Evolutionary conservation across 2,329 filamentous ascomycete species (phyloP).

Genomic region (Sclerotinia borealis): DNA sequence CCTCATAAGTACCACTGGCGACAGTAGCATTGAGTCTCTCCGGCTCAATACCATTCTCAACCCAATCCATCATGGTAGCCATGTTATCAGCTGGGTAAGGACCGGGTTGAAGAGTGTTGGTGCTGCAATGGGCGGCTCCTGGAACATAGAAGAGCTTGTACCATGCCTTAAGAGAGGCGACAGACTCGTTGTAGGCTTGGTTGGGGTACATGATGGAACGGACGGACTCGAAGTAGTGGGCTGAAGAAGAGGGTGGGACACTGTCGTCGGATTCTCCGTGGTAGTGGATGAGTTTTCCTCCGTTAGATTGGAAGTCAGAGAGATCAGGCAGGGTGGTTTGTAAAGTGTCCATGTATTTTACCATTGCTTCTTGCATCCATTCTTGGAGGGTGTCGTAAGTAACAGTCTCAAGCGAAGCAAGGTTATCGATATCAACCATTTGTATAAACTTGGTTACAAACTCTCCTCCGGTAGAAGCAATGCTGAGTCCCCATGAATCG

Average conservation of each 20-base stretch:
- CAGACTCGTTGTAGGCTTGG: slow-evolving; percentile 34
- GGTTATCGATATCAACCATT: slow-evolving; percentile 36
- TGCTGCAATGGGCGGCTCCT: slow-evolving; percentile 46
- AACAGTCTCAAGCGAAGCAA: slow-evolving; percentile 40
- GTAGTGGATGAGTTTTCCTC: slow-evolving; percentile 52
- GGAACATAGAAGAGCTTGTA: slow-evolving; percentile 51
- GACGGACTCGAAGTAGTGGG: slow-evolving; percentile 51
- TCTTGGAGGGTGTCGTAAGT: slow-evolving; percentile 51
- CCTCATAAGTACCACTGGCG: slow-evolving; percentile 26
- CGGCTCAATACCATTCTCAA: slow-evolving; percentile 49
- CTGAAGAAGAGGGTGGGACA: slow-evolving; percentile 47
- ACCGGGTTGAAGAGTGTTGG: slow-evolving; percentile 39
- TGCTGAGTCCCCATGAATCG: slow-evolving; percentile 31
- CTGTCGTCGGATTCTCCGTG: slow-evolving; percentile 51
- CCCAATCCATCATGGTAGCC: slow-evolving; percentile 62
- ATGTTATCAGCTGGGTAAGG: slow-evolving; percentile 50
- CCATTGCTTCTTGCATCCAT: slow-evolving; percentile 46
- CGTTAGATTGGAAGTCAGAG: slow-evolving; percentile 41
- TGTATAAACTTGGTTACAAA: slow-evolving; percentile 40
- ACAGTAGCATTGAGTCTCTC: slow-evolving; percentile 36
- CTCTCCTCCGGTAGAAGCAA: slow-evolving; percentile 33
- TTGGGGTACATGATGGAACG: slow-evolving; percentile 43
- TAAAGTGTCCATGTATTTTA: slow-evolving; percentile 43
- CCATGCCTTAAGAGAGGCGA: slow-evolving; percentile 42
- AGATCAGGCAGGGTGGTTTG: slow-evolving; percentile 51